These are phyloP conservation scores for Corymbia maculata DNA, from an alignment of 345 rosid genomes.

Conservation along the genomic window DNA sequence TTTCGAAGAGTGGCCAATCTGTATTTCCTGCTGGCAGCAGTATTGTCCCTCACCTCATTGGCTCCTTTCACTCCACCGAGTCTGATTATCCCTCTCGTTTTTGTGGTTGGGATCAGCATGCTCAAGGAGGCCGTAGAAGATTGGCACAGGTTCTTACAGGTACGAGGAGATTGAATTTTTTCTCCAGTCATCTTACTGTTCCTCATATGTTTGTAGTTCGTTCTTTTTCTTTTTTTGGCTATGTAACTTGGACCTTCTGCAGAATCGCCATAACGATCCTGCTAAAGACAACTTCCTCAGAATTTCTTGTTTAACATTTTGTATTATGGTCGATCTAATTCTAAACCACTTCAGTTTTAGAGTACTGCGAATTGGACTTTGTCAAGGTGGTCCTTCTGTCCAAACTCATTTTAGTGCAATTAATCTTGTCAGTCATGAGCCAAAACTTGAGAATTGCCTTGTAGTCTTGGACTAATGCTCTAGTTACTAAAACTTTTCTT, in stretches of 20 bases:
- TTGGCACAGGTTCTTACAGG: constrained; percentile 49
- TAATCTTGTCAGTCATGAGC: neutral
- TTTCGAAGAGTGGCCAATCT: constrained; percentile 74
- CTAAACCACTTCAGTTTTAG: neutral
- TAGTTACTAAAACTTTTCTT: neutral
- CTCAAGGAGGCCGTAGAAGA: constrained; percentile 70
- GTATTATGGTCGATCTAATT: neutral
- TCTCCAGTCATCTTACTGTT: neutral
- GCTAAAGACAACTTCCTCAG: neutral
- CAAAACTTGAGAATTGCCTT: neutral
- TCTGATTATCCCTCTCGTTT: constrained; percentile 47
- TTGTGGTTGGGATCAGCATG: constrained; percentile 68
- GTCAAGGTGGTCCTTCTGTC: neutral
- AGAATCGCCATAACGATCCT: neutral
- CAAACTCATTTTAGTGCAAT: neutral
- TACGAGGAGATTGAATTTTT: neutral
- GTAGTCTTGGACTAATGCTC: neutral
- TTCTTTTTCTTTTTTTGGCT: neutral
- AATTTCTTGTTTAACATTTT: neutral
- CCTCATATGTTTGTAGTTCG: neutral
- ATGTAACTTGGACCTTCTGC: neutral
- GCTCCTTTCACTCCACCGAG: constrained; percentile 40
- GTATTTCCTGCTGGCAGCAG: constrained; percentile 54
- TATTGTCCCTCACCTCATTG: constrained; percentile 24
- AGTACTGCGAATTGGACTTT: neutral